phyloP scores from a whole-genome alignment of 768 basidiomycete species.

The Neoboletus brunneissimus region DNA sequence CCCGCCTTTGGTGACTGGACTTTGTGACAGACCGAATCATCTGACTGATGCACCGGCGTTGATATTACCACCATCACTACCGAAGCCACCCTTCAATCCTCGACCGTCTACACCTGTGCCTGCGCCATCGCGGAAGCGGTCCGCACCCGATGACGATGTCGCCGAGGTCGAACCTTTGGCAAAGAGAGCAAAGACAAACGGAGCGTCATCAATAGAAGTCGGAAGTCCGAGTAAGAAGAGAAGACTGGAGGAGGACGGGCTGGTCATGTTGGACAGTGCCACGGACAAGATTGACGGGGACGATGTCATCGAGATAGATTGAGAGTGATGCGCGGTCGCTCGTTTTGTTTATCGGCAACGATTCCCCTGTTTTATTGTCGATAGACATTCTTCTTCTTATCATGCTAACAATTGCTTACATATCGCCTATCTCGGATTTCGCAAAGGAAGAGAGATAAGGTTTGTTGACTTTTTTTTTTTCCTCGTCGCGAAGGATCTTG shows the following conservation, averaged over 20 bases:
- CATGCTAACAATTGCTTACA: slow-evolving; percentile 4
- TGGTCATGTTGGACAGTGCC: slow-evolving; percentile 61
- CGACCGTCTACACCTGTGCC: slow-evolving; percentile 39
- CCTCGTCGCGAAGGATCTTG: neutral
- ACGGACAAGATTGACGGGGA: slow-evolving; percentile 54
- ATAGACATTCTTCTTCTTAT: neutral
- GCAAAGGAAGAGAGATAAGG: neutral
- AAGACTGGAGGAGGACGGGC: slow-evolving; percentile 69
- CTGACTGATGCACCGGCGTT: slow-evolving; percentile 48
- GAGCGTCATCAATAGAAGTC: slow-evolving; percentile 15
- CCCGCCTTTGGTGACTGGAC: neutral
- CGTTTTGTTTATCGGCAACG: neutral
- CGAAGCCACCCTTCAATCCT: slow-evolving; percentile 47
- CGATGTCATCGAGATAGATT: slow-evolving; percentile 59
- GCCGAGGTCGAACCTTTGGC: slow-evolving; percentile 54
- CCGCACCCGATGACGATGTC: slow-evolving; percentile 56
- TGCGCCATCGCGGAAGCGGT: slow-evolving; percentile 54
- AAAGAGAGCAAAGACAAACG: slow-evolving; percentile 49
- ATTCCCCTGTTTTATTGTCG: neutral
- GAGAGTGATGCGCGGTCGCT: slow-evolving; percentile 13
- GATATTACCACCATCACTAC: slow-evolving; percentile 65
- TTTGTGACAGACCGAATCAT: slow-evolving; percentile 50
- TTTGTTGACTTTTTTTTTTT: neutral
- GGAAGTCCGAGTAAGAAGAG: slow-evolving; percentile 63
- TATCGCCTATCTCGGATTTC: neutral